Evolutionary conservation across 768 basidiomycete species (phyloP).

Genomic region (Rhodotorula taiwanensis): DNA sequence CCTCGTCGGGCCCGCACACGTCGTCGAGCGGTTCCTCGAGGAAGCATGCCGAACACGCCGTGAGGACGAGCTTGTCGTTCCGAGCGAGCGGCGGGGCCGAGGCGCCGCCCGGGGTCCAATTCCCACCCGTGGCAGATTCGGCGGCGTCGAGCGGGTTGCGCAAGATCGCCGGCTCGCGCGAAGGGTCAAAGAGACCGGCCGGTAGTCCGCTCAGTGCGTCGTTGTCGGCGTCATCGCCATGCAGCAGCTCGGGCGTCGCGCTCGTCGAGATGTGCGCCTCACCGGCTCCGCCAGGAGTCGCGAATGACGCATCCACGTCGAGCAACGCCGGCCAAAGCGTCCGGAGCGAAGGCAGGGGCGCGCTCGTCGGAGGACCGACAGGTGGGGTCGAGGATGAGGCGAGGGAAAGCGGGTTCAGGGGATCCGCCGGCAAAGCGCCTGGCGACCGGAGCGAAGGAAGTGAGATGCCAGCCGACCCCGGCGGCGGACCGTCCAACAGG

Average conservation of each 20-base stretch:
- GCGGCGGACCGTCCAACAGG: background rate
- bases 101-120: background rate
- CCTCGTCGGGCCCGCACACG: background rate
- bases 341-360: background rate
- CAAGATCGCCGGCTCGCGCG: background rate
- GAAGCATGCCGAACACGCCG: constrained; percentile 9
- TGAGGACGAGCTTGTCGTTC: background rate
- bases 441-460: constrained; percentile 6
- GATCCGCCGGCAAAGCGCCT: background rate
- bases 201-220: too few species aligned
- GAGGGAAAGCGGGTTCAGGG: too few species aligned
- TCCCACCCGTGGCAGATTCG: background rate
- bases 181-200: background rate
- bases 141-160: background rate
- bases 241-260: too few species aligned
- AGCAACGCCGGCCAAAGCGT: constrained; percentile 4
- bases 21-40: constrained; percentile 9
- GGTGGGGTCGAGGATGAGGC: background rate
- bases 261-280: too few species aligned
- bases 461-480: background rate
- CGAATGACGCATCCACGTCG: background rate
- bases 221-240: too few species aligned
- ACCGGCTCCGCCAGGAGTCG: too few species aligned
- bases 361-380: background rate
- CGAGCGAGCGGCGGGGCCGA: background rate